Base-by-base conservation (phyloP, 345 rosid species). In the Pistacia integerrima region DNA sequence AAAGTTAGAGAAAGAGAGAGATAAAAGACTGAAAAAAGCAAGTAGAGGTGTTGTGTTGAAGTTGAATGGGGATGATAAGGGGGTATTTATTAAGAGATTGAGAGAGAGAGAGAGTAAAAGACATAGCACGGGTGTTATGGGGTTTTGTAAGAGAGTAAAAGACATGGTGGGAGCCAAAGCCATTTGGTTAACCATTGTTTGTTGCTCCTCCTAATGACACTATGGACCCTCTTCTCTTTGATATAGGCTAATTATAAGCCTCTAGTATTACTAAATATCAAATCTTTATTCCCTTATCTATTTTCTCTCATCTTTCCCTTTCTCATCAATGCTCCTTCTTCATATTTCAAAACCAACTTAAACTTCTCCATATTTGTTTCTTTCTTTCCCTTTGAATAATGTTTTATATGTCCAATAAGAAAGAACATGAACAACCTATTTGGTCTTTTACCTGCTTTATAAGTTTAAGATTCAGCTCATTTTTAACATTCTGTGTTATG, bases 101-200 rank as follows among this genome's bases (percentile, higher is more conserved):
- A 69, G 75, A 72, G 79, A 2, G 28, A 72, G 84, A 63, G 81
- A 56, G 82, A 79, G 59, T 36, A 35, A 70, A 48, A 76, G 74
- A 78, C 82, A 85, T 20, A 60, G 66, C 82, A 82, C 74, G 84
- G 86, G 84, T 62, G 78, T 67, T 85, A 81, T 81, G 77, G 84
- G 85, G 82, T 84, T 76, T 82, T 88, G 91, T 80, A 73, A 35
- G 75, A 56, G 85, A 63, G 78, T 64, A 22, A 64, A 83, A 76
- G 83, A 80, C 85, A 82, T 73, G 80, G 87, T 87, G 90, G 94
- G 92, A 82, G 83, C 92, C 88, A 79, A 79, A 10, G 82, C 87
- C 84, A 80, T 79, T 80, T 79, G 84, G 76, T 64, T 74, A 77
- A 72, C 85, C 72, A 72, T 76, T 74, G 80, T 49, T 28, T 91